These are phyloP conservation scores for Trichoderma erinaceum DNA, from an alignment of 495 filamentous ascomycete genomes.

Conservation along the genomic window DNA sequence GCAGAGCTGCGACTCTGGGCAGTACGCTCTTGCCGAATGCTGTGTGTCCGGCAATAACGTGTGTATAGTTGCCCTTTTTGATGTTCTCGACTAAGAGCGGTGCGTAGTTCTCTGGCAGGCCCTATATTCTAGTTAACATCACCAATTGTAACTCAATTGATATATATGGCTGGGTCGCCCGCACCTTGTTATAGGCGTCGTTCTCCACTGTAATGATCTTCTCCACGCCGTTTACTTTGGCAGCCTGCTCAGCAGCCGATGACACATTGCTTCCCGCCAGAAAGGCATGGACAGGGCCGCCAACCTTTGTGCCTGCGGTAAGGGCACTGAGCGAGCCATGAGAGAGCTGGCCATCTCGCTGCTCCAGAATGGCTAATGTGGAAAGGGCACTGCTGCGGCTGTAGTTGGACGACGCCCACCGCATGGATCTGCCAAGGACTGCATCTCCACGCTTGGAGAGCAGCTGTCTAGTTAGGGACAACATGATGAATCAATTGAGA, in stretches of 20 bases:
- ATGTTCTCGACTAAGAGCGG: constrained; percentile 90
- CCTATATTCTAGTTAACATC: constrained; percentile 41
- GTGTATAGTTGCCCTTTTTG: constrained; percentile 86
- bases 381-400: constrained; percentile 50
- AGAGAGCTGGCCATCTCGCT: constrained; percentile 83
- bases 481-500: not conserved
- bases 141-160: not conserved
- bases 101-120: constrained; percentile 91
- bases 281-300: constrained; percentile 79
- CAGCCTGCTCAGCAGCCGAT: constrained; percentile 75
- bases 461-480: not conserved
- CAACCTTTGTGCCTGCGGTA: constrained; percentile 79
- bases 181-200: constrained; percentile 84
- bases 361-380: constrained; percentile 86
- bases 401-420: not conserved
- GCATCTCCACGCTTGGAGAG: constrained; percentile 4
- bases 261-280: constrained; percentile 79
- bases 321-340: constrained; percentile 77
- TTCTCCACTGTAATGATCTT: constrained; percentile 89
- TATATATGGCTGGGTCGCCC: not conserved
- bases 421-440: not conserved
- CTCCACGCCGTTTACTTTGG: constrained; percentile 81
- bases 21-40: constrained; percentile 95
- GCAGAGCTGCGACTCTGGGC: constrained; percentile 88
- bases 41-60: constrained; percentile 83